Evolutionary conservation across 148 eudicot genomes (phyloP).

Genomic region (Camellia granthamiana): DNA sequence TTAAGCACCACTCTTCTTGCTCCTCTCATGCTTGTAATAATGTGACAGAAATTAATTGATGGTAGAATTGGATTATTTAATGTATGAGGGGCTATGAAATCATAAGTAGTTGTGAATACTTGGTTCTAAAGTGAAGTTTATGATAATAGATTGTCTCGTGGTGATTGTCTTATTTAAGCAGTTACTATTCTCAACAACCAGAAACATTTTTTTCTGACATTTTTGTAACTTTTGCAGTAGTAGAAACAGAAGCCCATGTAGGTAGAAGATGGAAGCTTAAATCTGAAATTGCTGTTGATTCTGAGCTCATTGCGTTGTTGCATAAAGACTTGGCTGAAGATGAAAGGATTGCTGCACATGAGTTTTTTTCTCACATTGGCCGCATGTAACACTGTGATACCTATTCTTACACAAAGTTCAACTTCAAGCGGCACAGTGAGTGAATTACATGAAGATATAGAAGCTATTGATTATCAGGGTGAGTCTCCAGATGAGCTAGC

Average conservation of each 20-base stretch:
- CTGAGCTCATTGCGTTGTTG: constrained; percentile 59
- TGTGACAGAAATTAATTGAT: neutral
- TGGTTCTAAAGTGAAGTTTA: neutral
- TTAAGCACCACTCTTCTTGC: constrained; percentile 1
- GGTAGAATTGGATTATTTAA: neutral
- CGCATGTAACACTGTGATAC: constrained; percentile 95
- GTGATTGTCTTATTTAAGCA: neutral
- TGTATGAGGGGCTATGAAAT: neutral
- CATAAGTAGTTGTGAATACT: neutral
- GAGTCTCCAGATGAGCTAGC: constrained; percentile 99
- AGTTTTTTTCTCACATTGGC: constrained; percentile 89
- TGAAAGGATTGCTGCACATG: constrained; percentile 67
- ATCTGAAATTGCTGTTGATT: constrained; percentile 59
- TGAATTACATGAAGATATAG: constrained; percentile 28
- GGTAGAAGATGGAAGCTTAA: constrained; percentile 62
- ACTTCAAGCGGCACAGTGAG: constrained; percentile 26
- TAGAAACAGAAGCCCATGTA: constrained; percentile 21
- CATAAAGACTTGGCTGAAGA: constrained; percentile 45
- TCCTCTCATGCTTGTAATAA: neutral
- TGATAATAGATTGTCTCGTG: neutral
- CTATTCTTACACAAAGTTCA: constrained; percentile 48
- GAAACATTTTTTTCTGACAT: neutral
- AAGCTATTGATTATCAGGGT: constrained; percentile 83
- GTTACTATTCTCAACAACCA: neutral
- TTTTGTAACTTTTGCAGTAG: constrained; percentile 33